Conservation (phyloP, 1,284 basidiomycete species). For the Cystobasidiaceae sp. region DNA sequence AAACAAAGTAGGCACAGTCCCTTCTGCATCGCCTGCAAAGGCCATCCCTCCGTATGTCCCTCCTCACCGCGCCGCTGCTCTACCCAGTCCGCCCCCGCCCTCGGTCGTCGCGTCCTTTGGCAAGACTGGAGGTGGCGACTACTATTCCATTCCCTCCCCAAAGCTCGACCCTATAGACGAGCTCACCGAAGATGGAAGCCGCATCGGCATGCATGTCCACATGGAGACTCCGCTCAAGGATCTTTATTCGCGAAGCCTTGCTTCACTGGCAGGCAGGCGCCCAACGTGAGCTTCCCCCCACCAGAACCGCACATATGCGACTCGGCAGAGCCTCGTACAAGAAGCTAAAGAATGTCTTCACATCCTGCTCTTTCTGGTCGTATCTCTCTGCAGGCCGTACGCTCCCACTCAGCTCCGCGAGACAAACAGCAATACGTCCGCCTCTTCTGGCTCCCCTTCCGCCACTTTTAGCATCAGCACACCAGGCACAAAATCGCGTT, state of each 20-base stretch:
- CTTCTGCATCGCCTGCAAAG: not conserved
- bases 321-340: too few species aligned
- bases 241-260: not conserved
- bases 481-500: not conserved
- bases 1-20: too few species aligned
- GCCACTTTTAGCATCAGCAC: not conserved
- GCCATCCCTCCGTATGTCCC: not conserved
- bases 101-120: not conserved
- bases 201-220: not conserved
- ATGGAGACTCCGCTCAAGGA: constrained; percentile 1
- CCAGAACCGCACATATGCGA: too few species aligned
- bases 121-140: not conserved
- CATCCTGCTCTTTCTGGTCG: not conserved
- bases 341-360: too few species aligned
- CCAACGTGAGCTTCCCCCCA: not conserved
- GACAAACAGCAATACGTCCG: not conserved
- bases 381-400: not conserved
- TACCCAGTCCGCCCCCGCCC: not conserved
- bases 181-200: constrained; percentile 1
- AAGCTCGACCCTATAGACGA: constrained; percentile 20
- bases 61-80: not conserved
- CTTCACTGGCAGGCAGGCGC: not conserved
- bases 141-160: constrained; percentile 11
- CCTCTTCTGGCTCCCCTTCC: not conserved
- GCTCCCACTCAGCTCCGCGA: not conserved